Base-by-base conservation (phyloP, 2,329 filamentous ascomycete genomes). In the Chaetomiaceae sp. region DNA sequence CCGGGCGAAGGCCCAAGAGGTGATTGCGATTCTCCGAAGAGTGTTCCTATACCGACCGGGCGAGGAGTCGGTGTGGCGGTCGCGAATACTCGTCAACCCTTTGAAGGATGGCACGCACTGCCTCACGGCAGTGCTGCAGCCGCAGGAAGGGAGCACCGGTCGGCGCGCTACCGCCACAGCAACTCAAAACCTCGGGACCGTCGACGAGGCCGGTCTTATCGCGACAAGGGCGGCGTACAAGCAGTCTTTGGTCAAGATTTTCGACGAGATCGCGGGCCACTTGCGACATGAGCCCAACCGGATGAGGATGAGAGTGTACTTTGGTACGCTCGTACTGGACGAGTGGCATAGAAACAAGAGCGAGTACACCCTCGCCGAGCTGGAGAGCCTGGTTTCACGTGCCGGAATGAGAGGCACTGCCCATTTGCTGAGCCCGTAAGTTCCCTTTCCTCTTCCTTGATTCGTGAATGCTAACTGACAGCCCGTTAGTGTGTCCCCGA, bases 291-390 rank as follows among this genome's bases (percentile, higher is more conserved):
- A 48, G 15, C 55, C 60, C 1, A 59, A 54, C 45, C 53, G 54
- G 34, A 63, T 64, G 59, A 39, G 46, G 5, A 63, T 64, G 61
- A 50, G 54, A 17, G 57, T 62, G 2, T 47, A 52, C 4, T 61
- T 64, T 14, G 63, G 63, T 3, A 55, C 15, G 1, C n/a, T 64
- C 12, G 15, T 51, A 4, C 53, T 63, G 12, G 36, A 54, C 15
- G 51, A 63, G 34, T 61, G 60, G 61, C 57, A 49, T 27, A 63
- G 58, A 29, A 49, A 51, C 27, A 53, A 58, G 17, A 9, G n/a
- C 1, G 23, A 43, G 1, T 63, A 63, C 37, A 58, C 34, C n/a
- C 47, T 57, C 9, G 29, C 25, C 20, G 60, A 63, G 31, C 38
- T 63, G 2, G 34, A 48, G 27, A 39, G 3, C 4, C 19, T 62